These are phyloP conservation scores for Cymbopogon flexuosus DNA, from an alignment of 202 grass and related monocot species.

Conservation along the genomic window DNA sequence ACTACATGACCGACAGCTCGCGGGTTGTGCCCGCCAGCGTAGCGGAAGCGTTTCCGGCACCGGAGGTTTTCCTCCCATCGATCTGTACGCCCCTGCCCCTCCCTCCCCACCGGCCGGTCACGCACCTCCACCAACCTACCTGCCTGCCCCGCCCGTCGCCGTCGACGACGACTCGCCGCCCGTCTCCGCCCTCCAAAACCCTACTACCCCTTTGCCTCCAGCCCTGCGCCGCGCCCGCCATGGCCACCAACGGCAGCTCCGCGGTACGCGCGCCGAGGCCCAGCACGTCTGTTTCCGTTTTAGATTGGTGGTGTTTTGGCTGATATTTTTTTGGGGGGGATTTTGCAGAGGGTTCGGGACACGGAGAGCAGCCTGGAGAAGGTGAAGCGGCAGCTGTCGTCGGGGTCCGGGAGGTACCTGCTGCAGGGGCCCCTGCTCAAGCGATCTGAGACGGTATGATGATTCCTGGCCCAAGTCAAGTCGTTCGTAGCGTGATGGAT, in stretches of 20 bases:
- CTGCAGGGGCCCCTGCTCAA: constrained; percentile 86
- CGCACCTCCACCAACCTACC: constrained; percentile 35
- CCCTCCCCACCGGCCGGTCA: constrained; percentile 44
- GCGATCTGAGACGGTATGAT: constrained; percentile 93
- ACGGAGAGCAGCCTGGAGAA: constrained; percentile 83
- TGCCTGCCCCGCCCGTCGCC: constrained; percentile 1
- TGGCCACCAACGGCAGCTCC: constrained; percentile 84
- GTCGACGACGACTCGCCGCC: not conserved
- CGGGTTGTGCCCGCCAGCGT: constrained; percentile 25
- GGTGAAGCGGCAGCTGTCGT: constrained; percentile 85
- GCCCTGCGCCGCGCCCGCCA: constrained; percentile 5
- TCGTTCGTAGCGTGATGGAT: not conserved
- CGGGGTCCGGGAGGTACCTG: constrained; percentile 77
- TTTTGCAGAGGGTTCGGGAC: constrained; percentile 47
- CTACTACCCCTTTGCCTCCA: constrained; percentile 20
- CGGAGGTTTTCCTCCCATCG: constrained; percentile 31
- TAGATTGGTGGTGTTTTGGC: not conserved
- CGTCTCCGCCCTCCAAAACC: constrained; percentile 29
- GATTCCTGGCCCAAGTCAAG: not conserved
- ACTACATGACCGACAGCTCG: constrained; percentile 27
- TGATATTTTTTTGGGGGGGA: constrained; percentile 11
- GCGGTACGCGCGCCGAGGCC: constrained; percentile 38
- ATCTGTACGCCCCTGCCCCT: constrained; percentile 34
- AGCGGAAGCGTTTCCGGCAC: constrained; percentile 31
- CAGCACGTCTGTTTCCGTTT: not conserved